Conservation (phyloP, 352 stramenopile genomes). For the Globisporangium alternatum region DNA sequence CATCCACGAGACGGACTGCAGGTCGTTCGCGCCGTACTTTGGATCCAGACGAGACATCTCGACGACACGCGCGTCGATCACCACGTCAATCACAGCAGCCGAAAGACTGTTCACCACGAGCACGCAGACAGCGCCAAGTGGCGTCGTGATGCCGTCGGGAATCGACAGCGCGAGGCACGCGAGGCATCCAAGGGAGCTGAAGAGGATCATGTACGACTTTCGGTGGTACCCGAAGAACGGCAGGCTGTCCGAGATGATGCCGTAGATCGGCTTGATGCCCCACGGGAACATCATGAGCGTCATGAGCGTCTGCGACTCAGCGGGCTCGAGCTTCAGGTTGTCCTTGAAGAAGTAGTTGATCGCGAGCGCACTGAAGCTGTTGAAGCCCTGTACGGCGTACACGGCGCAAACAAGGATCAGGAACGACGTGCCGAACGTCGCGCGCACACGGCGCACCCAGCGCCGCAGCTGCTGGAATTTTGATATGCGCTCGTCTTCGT, state of each 20-base stretch:
- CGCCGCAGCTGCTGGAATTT: slow-evolving; percentile 36
- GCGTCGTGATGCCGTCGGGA: slow-evolving; percentile 50
- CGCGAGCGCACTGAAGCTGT: slow-evolving; percentile 90
- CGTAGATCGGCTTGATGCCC: slow-evolving; percentile 96
- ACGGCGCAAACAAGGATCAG: slow-evolving; percentile 75
- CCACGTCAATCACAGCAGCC: slow-evolving; percentile 94
- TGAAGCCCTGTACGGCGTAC: slow-evolving; percentile 94
- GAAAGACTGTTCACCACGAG: slow-evolving; percentile 84
- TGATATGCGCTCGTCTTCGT: slow-evolving; percentile 18
- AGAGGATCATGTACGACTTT: slow-evolving; percentile 94
- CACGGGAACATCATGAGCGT: slow-evolving; percentile 94
- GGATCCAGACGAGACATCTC: slow-evolving; percentile 89
- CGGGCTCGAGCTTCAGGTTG: slow-evolving; percentile 91
- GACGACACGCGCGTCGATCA: slow-evolving; percentile 96
- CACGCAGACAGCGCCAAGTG: slow-evolving; percentile 50
- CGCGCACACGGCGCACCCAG: slow-evolving; percentile 46
- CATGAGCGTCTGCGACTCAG: slow-evolving; percentile 90
- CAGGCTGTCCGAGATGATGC: slow-evolving; percentile 94
- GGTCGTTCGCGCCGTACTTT: slow-evolving; percentile 87
- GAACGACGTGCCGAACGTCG: slow-evolving; percentile 74
- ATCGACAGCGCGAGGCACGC: slow-evolving; percentile 62
- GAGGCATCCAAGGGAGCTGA: slow-evolving; percentile 61
- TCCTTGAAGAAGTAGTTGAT: slow-evolving; percentile 98
- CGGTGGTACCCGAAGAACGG: slow-evolving; percentile 93
- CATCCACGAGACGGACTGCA: slow-evolving; percentile 95